Evolutionary conservation across 208 protist genomes (phyloP).

Genomic region (Vickermania ingenoplastis): DNA sequence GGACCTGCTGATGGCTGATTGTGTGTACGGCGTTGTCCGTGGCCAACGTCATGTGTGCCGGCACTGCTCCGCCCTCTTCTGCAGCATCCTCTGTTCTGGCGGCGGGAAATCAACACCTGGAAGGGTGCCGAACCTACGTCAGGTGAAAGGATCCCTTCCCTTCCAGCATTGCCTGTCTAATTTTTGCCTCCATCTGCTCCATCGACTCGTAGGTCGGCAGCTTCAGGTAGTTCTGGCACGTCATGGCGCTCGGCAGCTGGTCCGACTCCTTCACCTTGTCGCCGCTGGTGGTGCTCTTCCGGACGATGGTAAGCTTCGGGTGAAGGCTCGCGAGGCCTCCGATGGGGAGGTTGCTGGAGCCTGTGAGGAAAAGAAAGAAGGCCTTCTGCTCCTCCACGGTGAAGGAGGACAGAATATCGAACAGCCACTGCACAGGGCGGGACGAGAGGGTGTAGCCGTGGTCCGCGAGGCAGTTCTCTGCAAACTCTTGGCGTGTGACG

Average conservation of each 20-base stretch:
- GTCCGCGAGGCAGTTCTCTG: conserved; percentile 62
- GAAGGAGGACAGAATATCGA: conserved; percentile 75
- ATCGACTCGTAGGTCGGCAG: conserved; percentile 80
- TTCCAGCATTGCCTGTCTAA: conserved; percentile 80
- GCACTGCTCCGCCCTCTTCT: too few species aligned
- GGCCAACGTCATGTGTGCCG: too few species aligned
- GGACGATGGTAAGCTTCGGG: conserved; percentile 85
- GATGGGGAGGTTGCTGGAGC: conserved; percentile 67
- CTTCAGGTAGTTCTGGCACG: conserved; percentile 91
- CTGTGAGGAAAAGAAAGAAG: conserved; percentile 89
- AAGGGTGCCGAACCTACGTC: too few species aligned
- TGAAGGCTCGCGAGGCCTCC: conserved; percentile 64
- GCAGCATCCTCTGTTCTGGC: too few species aligned
- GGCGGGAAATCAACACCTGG: too few species aligned
- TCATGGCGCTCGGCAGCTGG: conserved; percentile 87
- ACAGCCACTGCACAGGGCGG: conserved; percentile 74
- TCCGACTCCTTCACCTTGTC: conserved; percentile 43
- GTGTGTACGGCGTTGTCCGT: too few species aligned
- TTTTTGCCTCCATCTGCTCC: conserved; percentile 76
- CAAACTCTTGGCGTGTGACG: conserved; percentile 61
- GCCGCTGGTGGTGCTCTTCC: conserved; percentile 60
- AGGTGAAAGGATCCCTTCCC: conserved; percentile 78
- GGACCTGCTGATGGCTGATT: too few species aligned
- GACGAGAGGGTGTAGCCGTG: conserved; percentile 80
- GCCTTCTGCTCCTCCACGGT: conserved; percentile 49